Conservation (phyloP, 768 basidiomycete genomes). For the Suillus luteus region DNA sequence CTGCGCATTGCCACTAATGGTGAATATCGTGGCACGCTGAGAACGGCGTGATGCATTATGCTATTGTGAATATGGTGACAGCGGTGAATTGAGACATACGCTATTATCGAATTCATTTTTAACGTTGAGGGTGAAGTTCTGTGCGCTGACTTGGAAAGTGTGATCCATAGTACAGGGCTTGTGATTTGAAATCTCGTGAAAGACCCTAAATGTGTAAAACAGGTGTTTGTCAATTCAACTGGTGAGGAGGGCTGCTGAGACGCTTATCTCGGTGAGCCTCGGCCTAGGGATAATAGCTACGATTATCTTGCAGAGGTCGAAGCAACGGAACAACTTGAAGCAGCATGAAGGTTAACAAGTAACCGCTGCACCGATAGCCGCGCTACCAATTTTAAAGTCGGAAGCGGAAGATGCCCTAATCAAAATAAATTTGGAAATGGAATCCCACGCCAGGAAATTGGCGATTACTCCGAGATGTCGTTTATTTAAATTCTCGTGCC, state of each 20-base stretch:
- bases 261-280: not conserved
- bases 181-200: not conserved
- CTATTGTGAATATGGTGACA: not conserved
- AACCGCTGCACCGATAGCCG: not conserved
- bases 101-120: not conserved
- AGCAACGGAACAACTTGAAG: not conserved
- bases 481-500: slow-evolving; percentile 7
- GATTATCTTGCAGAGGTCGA: not conserved
- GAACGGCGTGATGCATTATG: not conserved
- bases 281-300: not conserved
- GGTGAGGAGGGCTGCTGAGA: not conserved
- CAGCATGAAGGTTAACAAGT: not conserved
- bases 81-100: not conserved
- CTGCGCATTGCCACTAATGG: not conserved
- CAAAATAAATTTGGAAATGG: not conserved
- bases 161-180: not conserved
- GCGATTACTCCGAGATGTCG: not conserved
- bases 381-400: slow-evolving; percentile 1
- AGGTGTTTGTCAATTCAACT: not conserved
- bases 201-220: not conserved
- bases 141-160: not conserved
- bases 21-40: not conserved
- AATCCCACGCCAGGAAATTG: not conserved
- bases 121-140: not conserved
- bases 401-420: not conserved